A percentile compares a stretch with the other conserved stretches of the same genome.
phyloP scores from a whole-genome alignment of 768 basidiomycete species.

The Kwoniella sp. region DNA sequence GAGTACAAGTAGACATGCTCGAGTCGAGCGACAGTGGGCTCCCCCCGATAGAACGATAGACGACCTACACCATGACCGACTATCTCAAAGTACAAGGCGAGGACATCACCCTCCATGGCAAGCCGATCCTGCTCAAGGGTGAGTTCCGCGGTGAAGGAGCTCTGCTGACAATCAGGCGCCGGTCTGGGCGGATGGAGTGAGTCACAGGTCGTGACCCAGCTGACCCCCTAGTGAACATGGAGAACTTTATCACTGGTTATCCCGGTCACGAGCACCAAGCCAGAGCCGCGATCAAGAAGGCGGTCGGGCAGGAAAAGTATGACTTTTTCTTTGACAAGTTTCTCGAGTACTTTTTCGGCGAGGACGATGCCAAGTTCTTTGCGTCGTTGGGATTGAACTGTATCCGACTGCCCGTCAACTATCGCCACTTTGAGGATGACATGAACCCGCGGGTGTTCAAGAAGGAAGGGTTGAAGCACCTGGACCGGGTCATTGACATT shows the following conservation, averaged over 20 bases:
- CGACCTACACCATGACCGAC: too few relatives aligned
- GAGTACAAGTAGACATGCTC: too few relatives aligned
- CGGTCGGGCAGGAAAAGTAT: constrained; percentile 62
- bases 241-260: constrained; percentile 61
- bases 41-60: too few relatives aligned
- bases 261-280: constrained; percentile 75
- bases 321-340: constrained; percentile 86
- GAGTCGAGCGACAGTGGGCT: too few relatives aligned
- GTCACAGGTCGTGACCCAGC: constrained; percentile 2
- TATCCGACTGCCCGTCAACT: constrained; percentile 56
- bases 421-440: constrained; percentile 57
- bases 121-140: constrained; percentile 22
- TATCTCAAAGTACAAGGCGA: constrained; percentile 14
- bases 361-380: constrained; percentile 70
- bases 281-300: constrained; percentile 63
- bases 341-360: constrained; percentile 76
- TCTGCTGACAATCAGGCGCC: constrained; percentile 58
- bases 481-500: constrained; percentile 71
- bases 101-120: constrained; percentile 15
- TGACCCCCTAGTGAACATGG: constrained; percentile 57
- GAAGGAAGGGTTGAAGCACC: constrained; percentile 69
- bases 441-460: constrained; percentile 74
- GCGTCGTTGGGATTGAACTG: constrained; percentile 74
- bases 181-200: constrained; percentile 72
- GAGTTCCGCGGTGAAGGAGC: constrained; percentile 31